Percentiles rank a stretch among this genome's conserved stretches.
Conservation (phyloP, 495 filamentous ascomycete genomes). For the Penicillium simplicissimum region DNA sequence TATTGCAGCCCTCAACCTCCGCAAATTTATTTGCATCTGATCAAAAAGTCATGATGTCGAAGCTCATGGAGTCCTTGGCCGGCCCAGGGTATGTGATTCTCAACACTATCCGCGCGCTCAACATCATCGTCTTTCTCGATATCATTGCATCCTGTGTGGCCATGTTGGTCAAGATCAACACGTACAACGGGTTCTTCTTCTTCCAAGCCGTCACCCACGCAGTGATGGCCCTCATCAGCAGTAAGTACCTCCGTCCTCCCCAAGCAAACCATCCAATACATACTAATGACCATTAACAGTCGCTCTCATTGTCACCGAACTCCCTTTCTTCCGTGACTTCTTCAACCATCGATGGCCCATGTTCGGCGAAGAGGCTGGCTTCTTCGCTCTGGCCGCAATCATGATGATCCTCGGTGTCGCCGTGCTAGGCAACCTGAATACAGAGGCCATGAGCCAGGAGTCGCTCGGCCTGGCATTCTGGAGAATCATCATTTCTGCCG, state of each 20-base stretch:
- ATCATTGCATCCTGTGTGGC: conserved; percentile 74
- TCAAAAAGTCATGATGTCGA: conserved; percentile 49
- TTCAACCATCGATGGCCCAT: conserved; percentile 78
- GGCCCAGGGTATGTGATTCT: conserved; percentile 84
- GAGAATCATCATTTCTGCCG: conserved; percentile 76
- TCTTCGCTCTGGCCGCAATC: conserved; percentile 70
- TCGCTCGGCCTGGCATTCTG: conserved; percentile 76
- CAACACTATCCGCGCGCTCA: conserved; percentile 78
- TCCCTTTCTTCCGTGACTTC: conserved; percentile 64
- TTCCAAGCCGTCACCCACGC: conserved; percentile 84
- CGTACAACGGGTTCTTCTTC: conserved; percentile 79
- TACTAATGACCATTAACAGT: conserved; percentile 43
- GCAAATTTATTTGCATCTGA: neutral
- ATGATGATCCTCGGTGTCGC: conserved; percentile 87
- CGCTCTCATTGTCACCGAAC: conserved; percentile 82
- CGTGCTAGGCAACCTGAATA: conserved; percentile 82
- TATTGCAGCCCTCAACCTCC: neutral
- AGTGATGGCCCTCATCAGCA: conserved; percentile 64
- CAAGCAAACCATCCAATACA: neutral
- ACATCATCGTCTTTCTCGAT: conserved; percentile 74
- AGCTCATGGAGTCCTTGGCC: conserved; percentile 65
- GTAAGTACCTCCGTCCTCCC: conserved; percentile 55
- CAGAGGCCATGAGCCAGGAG: conserved; percentile 63
- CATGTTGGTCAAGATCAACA: conserved; percentile 83
- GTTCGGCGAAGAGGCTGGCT: conserved; percentile 71